Percentiles rank a stretch among this genome's conserved stretches.
Conservation (phyloP, 169 alveolate species). For the Besnoitia besnoiti region DNA sequence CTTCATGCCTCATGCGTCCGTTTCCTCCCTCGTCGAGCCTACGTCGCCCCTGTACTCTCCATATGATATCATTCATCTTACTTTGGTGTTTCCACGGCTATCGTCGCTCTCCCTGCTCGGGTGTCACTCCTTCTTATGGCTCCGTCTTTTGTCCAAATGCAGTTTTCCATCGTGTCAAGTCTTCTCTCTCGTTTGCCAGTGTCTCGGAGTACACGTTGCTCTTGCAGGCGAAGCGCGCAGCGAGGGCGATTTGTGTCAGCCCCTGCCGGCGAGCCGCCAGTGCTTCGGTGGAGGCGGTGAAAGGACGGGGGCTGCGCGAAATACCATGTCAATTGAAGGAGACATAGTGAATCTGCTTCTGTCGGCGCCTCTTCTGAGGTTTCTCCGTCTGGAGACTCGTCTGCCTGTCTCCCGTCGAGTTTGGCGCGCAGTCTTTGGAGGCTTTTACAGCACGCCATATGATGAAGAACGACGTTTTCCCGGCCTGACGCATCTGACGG, state of each 20-base stretch:
- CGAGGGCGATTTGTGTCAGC: neutral
- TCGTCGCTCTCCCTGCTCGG: neutral
- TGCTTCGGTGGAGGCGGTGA: neutral
- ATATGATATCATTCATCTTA: no score
- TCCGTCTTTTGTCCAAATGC: neutral
- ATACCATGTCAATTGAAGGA: neutral
- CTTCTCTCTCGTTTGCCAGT: conserved; percentile 8
- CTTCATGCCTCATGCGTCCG: neutral
- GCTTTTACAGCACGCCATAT: neutral
- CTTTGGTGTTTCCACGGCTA: neutral
- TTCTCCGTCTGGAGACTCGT: conserved; percentile 12
- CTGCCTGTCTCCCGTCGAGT: neutral
- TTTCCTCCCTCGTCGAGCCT: neutral
- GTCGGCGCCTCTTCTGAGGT: neutral
- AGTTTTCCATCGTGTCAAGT: neutral
- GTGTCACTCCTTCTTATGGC: conserved; percentile 38
- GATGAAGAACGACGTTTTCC: neutral
- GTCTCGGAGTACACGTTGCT: neutral
- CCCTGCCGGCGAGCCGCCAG: neutral
- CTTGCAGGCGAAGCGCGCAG: neutral
- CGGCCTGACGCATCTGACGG: neutral
- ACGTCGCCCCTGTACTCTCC: neutral
- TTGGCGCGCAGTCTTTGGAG: neutral
- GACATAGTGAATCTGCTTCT: neutral
- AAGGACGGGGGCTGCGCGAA: neutral